A percentile compares a stretch with the other conserved stretches of the same genome.
Conservation (phyloP, 441 rosid genomes). For the Geranium incanum region DNA sequence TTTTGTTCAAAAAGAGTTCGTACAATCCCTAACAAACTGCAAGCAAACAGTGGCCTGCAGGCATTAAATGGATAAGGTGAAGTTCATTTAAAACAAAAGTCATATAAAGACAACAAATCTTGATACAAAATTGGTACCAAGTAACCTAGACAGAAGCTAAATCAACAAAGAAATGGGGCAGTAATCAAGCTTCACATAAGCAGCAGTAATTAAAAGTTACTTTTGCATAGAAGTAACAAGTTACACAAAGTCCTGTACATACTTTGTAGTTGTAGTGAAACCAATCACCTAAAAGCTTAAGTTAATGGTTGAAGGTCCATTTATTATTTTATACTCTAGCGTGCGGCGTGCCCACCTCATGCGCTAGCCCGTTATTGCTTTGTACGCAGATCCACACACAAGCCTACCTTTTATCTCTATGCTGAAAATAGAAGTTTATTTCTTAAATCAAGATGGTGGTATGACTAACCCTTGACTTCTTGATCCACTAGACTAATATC, state of each 20-base stretch:
- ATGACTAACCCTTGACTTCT: not conserved
- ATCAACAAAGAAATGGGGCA: not conserved
- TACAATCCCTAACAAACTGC: conserved; percentile 68
- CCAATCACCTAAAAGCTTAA: not conserved
- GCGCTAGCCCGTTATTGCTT: not conserved
- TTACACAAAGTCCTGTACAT: not conserved
- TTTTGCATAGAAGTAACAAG: not conserved
- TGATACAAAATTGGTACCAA: not conserved
- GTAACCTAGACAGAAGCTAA: not conserved
- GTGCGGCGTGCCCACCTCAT: not conserved
- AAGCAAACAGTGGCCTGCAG: conserved; percentile 81
- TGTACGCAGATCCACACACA: not conserved
- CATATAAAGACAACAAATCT: not conserved
- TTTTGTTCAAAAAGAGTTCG: conserved; percentile 79
- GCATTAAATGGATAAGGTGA: not conserved
- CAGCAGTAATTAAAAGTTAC: not conserved
- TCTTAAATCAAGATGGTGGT: not conserved
- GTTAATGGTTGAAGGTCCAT: not conserved
- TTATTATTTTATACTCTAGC: not conserved
- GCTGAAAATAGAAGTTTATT: not conserved
- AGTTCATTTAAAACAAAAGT: not conserved
- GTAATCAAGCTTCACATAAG: not conserved
- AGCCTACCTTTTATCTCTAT: not conserved
- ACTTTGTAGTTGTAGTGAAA: not conserved
- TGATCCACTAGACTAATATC: not conserved